phyloP scores from a whole-genome alignment of 2,329 filamentous ascomycete species.

The Nigrospora oryzae region DNA sequence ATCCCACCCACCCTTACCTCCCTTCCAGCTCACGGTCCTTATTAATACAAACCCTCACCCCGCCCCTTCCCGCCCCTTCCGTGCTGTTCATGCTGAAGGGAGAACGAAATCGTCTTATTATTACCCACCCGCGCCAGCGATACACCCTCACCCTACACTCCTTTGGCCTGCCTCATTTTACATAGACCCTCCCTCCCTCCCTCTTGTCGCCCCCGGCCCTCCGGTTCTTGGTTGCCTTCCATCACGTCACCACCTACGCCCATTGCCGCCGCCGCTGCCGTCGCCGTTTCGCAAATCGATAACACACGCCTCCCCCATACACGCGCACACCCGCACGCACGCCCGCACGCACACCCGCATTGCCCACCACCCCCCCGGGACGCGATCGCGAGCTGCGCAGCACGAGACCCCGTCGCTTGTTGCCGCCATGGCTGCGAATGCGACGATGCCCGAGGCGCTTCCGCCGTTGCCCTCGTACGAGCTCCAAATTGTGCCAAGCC shows the following conservation, averaged over 20 bases:
- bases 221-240: background rate
- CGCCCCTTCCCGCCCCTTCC: background rate
- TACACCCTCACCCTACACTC: background rate
- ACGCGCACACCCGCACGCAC: too few species aligned
- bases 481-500: conserved; percentile 57
- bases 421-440: conserved; percentile 34
- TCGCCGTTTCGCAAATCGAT: background rate
- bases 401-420: background rate
- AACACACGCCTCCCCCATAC: too few species aligned
- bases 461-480: conserved; percentile 82
- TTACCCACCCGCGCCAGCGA: too few species aligned
- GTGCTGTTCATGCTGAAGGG: background rate
- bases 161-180: background rate
- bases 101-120: too few species aligned
- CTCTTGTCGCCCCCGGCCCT: background rate
- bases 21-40: background rate
- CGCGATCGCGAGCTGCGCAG: too few species aligned
- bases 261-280: background rate
- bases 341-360: too few species aligned
- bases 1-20: background rate
- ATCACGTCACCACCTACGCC: too few species aligned
- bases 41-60: background rate
- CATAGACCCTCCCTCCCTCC: background rate
- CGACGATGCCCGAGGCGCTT: conserved; percentile 52
- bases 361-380: background rate